Conservation (phyloP, 129 eudicot genomes). For the Saposhnikovia divaricata region DNA sequence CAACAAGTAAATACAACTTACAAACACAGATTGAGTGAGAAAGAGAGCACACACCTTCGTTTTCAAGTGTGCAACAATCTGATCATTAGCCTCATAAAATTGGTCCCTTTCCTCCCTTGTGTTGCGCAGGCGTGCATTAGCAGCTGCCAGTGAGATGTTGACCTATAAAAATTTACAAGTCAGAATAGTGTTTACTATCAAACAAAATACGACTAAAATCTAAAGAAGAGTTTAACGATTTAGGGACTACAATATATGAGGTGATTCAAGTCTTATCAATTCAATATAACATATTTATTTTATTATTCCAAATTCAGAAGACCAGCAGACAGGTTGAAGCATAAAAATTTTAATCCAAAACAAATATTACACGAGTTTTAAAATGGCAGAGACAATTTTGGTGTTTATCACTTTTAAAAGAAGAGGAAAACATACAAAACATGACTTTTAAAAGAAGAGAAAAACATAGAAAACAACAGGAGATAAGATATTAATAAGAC, state of each 20-base stretch:
- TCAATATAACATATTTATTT: neutral
- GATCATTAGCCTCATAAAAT: conserved; percentile 92
- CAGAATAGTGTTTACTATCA: conserved; percentile 1
- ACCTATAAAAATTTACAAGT: conserved; percentile 42
- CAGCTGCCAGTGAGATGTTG: conserved; percentile 77
- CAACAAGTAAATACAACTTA: neutral
- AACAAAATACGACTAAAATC: neutral
- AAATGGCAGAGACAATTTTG: neutral
- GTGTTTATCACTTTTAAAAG: neutral
- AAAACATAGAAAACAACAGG: neutral
- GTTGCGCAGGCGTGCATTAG: conserved; percentile 75
- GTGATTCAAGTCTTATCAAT: neutral
- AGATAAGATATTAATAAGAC: neutral
- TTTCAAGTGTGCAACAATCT: conserved; percentile 87
- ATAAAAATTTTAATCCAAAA: neutral
- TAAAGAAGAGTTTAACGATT: neutral
- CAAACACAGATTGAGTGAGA: neutral
- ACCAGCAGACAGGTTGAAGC: neutral
- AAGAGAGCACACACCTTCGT: conserved; percentile 40
- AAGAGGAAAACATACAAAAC: neutral
- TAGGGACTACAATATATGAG: neutral
- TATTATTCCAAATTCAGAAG: neutral
- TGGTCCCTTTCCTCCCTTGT: conserved; percentile 92
- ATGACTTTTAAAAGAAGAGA: too few species aligned
- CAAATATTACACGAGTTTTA: neutral